These are phyloP conservation scores for Brassica hybrid DNA, from an alignment of 441 rosid species.

Conservation along the genomic window DNA sequence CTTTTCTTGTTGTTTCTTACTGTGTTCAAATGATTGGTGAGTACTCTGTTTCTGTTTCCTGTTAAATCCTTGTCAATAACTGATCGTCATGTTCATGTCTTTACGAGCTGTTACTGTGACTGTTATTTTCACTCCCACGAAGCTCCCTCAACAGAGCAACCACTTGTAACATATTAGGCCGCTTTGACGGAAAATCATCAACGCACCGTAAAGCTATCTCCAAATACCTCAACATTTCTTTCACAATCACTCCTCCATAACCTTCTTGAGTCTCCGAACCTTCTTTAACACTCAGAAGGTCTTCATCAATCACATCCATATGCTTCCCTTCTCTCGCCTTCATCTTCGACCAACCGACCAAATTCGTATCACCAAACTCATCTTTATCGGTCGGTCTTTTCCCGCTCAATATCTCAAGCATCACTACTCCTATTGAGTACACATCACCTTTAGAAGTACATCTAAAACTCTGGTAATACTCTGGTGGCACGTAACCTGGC, in stretches of 20 bases:
- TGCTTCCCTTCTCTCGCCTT: conserved; percentile 87
- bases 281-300: conserved; percentile 56
- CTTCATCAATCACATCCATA: conserved; percentile 92
- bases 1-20: conserved; percentile 12
- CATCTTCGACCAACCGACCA: conserved; percentile 97
- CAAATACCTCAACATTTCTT: conserved; percentile 84
- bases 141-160: conserved; percentile 89
- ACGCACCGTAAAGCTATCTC: conserved; percentile 89
- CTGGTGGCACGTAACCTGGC: conserved; percentile 96
- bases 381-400: conserved; percentile 95
- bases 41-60: conserved; percentile 14
- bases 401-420: conserved; percentile 88
- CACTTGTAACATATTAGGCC: conserved; percentile 93
- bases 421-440: conserved; percentile 89
- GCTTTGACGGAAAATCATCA: conserved; percentile 87
- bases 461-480: conserved; percentile 93
- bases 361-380: conserved; percentile 94
- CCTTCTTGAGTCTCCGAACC: conserved; percentile 58
- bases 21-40: conserved; percentile 41
- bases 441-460: conserved; percentile 97
- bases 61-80: conserved; percentile 20
- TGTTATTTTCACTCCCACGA: conserved; percentile 35
- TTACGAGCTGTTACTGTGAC: conserved; percentile 38
- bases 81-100: conserved; percentile 1
- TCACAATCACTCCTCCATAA: conserved; percentile 65